Evolutionary conservation across 1,284 basidiomycete genomes (phyloP).

Genomic region (Quambalaria eucalypti): DNA sequence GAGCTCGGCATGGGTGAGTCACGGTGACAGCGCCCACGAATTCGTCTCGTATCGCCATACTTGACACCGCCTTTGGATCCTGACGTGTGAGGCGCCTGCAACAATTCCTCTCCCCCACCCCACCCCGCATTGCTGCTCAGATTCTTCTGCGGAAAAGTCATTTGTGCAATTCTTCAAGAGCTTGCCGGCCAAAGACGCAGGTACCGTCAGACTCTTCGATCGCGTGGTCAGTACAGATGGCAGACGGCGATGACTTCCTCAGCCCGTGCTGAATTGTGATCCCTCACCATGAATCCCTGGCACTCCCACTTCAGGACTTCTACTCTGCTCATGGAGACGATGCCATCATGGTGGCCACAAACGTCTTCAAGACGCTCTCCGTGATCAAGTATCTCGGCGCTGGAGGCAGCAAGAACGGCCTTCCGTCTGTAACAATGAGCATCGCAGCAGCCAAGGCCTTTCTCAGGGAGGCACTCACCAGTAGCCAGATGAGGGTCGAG

Average conservation of each 20-base stretch:
- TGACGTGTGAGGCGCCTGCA: too few species aligned
- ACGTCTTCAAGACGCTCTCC: conserved; percentile 54
- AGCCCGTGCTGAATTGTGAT: background rate
- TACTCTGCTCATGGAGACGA: conserved; percentile 83
- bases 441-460: conserved; percentile 73
- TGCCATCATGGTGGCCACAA: conserved; percentile 73
- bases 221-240: conserved; percentile 17
- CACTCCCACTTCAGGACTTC: conserved; percentile 56
- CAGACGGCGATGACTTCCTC: too few species aligned
- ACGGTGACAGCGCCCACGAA: too few species aligned
- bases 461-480: conserved; percentile 79
- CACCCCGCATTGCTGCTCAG: too few species aligned
- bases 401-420: conserved; percentile 8
- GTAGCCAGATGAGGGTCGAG: conserved; percentile 84
- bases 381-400: conserved; percentile 38
- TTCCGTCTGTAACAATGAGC: conserved; percentile 62
- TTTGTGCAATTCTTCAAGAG: conserved; percentile 33
- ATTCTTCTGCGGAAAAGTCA: conserved; percentile 26
- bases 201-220: conserved; percentile 43
- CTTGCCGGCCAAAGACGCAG: conserved; percentile 20
- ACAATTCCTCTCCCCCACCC: too few species aligned
- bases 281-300: background rate
- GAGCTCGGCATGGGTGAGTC: conserved; percentile 25
- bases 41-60: too few species aligned
- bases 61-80: too few species aligned